Base-by-base conservation (phyloP, 306 rosid genomes). In the Clitoria ternatea region DNA sequence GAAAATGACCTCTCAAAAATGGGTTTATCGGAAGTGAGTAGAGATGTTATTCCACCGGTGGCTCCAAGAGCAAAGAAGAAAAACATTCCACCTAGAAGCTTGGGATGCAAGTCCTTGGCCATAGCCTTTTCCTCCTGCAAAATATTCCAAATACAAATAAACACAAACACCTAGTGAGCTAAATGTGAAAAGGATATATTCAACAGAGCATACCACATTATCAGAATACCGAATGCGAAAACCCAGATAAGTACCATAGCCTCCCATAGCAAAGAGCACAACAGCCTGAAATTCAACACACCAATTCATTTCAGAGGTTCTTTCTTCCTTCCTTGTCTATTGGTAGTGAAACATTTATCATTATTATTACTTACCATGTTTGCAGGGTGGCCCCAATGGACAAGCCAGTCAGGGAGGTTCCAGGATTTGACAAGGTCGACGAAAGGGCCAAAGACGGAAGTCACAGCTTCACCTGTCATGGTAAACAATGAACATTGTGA, bases 261-360 rank as follows among this genome's bases (percentile, higher is more conserved):
- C 97, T 62, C 98, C 98, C 96, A 93, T 93, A 13, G 98, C 96
- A 50, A 93, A 87, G 20, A 93, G 96, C 82, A 93, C 97, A 14
- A 93, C 94, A 13, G 98, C 97, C 97, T 93, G 80, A 72, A 70
- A 27, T 7, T 20, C 12, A 19, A 62, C 2, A 12, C 2, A 67
- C 32, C 5, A 74, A 61, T 59, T 42, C 9, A 37, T 36, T 36
- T 48, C 15, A 52, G 13, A 49, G 19, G 20, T 45, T 35, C 2
- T 19, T 56, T 35, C 30, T 43, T 3, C 30, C 19, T 55, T 33
- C 6, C 7, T n/a, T n/a, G n/a, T n/a, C n/a, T n/a, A n/a, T n/a
- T n/a, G n/a, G n/a, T n/a, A n/a, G n/a, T n/a, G n/a, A n/a, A n/a
- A n/a, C n/a, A n/a, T n/a, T n/a, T n/a, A n/a, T n/a, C n/a, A n/a